Evolutionary conservation across 140 eudicot genomes (phyloP).

Genomic region (Flaveria floridana): DNA sequence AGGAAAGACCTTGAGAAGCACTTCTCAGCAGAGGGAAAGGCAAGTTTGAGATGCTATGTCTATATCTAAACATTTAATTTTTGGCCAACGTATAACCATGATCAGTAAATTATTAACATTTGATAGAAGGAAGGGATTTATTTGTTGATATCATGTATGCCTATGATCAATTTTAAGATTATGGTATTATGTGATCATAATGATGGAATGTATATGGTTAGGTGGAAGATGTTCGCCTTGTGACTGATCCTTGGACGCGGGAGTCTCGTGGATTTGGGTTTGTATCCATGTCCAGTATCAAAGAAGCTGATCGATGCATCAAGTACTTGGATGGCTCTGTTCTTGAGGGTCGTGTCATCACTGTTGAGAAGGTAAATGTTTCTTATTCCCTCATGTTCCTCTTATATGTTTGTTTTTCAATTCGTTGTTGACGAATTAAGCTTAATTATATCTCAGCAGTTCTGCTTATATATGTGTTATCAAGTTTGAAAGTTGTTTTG

Average conservation of each 20-base stretch:
- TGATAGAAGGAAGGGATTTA: background rate
- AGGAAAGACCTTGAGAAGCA: constrained; percentile 83
- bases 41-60: constrained; percentile 7
- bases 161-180: background rate
- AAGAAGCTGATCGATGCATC: constrained; percentile 80
- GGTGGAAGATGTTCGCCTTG: constrained; percentile 90
- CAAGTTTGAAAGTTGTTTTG: constrained; percentile 46
- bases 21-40: constrained; percentile 85
- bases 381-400: background rate
- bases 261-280: constrained; percentile 90
- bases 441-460: background rate
- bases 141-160: background rate
- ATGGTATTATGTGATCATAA: background rate
- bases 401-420: background rate
- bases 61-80: background rate
- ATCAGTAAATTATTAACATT: background rate
- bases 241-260: constrained; percentile 75
- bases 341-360: constrained; percentile 88
- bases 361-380: constrained; percentile 82
- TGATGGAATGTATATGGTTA: constrained; percentile 14
- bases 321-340: constrained; percentile 81
- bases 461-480: constrained; percentile 4
- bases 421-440: background rate
- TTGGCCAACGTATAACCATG: background rate
- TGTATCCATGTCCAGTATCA: constrained; percentile 70